Evolutionary conservation across 768 basidiomycete species (phyloP), one percentile per base, ranked within the genome.

Genomic region (Tricholoma matsutake): DNA sequence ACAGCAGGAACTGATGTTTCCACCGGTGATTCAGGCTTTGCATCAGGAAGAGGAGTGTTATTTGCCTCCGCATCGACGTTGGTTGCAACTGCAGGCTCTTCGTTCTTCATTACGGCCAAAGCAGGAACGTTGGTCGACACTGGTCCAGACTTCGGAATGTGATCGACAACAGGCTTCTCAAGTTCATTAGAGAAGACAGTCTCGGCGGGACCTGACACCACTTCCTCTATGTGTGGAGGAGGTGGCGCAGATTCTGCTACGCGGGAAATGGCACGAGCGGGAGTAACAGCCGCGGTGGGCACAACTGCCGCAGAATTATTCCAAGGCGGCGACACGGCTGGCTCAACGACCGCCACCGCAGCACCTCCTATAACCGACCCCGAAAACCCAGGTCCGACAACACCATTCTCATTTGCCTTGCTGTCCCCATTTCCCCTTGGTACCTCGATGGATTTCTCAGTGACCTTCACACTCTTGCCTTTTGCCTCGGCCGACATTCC

Each of bases 371-470:
- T 65, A 54, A 59, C 61, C 51, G 64, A 43, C 14, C 56, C 65
- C 51, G 64, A 65, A 31, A 60, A 22, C n/a, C 32, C 43, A 7
- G 13, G n/a, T 6, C 41, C 63, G 39, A 54, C 63, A 54, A 56
- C 59, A 22, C 62, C 63, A 29, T 63, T 61, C 6, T 49, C 62
- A 54, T 59, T 59, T 18, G 51, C 56, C 6, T 54, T 60, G 1
- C n/a, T 53, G 1, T 65, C 64, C n/a, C 49, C 54, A 32, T 66
- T 58, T 55, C 68, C 68, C 65, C 65, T 67, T 32, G 61, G 45
- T 57, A 62, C 51, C 16, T 68, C 68, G 16, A 65, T 64, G 8
- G 68, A 58, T 51, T 69, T 59, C 39, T 64, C 64, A n/a, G 59
- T 52, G 10, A 62, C 56, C 8, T 77, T 73, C n/a, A 63, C 29